A percentile compares a stretch with the other conserved stretches of the same genome.
Conservation (phyloP, 2,329 filamentous ascomycete genomes). For the Cladophialophora chaetospira region DNA sequence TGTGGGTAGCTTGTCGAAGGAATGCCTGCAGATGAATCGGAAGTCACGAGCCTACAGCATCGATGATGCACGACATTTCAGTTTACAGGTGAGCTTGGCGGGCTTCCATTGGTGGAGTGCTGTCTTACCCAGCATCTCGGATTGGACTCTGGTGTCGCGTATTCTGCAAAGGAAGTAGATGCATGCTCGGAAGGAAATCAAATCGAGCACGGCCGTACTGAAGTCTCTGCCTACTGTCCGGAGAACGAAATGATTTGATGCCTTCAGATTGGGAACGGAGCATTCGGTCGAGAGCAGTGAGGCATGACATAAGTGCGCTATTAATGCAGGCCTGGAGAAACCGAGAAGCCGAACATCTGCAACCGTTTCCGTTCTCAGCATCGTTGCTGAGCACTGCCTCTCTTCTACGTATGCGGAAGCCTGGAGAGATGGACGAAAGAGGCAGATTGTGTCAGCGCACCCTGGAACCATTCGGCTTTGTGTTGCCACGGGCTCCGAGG, state of each 20-base stretch:
- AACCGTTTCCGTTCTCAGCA: background rate
- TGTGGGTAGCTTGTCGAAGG: background rate
- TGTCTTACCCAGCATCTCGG: background rate
- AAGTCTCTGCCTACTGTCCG: too few relatives aligned
- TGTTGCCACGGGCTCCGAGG: background rate
- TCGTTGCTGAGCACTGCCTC: constrained; percentile 17
- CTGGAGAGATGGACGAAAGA: background rate
- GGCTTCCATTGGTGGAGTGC: constrained; percentile 13
- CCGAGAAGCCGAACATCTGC: constrained; percentile 5
- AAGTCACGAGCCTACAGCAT: background rate
- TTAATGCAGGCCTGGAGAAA: constrained; percentile 15
- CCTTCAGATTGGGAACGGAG: constrained; percentile 1
- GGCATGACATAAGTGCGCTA: constrained; percentile 4
- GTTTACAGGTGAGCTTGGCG: constrained; percentile 16
- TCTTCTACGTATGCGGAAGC: background rate
- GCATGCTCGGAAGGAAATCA: too few relatives aligned
- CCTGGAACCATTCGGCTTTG: background rate
- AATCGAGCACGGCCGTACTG: too few relatives aligned
- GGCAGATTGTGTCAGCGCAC: background rate
- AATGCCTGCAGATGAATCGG: background rate
- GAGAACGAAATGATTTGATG: too few relatives aligned
- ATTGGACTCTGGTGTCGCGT: background rate
- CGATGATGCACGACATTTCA: constrained; percentile 17
- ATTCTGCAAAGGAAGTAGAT: too few relatives aligned
- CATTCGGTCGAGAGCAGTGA: background rate